Evolutionary conservation across 192 early-diverging fungal species (phyloP), one percentile per base, ranked within the genome.

Genomic region (Backusella parvicylindrica): DNA sequence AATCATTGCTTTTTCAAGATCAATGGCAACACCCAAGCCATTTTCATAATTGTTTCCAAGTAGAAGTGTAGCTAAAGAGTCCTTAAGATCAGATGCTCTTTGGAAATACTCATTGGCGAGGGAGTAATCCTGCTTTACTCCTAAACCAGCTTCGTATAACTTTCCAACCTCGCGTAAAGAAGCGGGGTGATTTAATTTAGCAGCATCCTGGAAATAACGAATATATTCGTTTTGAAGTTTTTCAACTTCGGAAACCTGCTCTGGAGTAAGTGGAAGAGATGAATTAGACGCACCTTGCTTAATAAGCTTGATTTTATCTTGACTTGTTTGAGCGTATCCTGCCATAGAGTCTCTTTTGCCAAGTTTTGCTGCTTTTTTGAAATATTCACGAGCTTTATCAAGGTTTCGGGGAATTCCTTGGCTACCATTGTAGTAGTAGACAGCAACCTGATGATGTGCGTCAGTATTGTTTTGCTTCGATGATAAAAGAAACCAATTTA

Each of bases 41-140:
- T 85, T 72, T 50, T 86, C 72, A 64, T 83, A 84, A 36, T 77
- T 77, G 16, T 50, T 75, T 31, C 77, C 86, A 2, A 87, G 67
- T 6, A 76, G 28, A 41, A 82, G 40, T 2, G 75, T 47, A 2
- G 85, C 78, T 30, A 76, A 65, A 4, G 68, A 16, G 60, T 86
- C 80, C 3, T 76, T 75, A 16, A 72, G 79, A 31, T 77, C 68
- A 28, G 81, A 84, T 12, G 83, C 81, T 71, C 60, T 77, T 50
- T 77, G 47, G 37, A 82, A 83, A 35, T 75, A 86, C 31, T 75
- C 26, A 31, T 71, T 72, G 15, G 86, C 77, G 16, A 71, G 26
- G 18, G 21, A 37, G 33, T 75, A 71, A 70, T 76, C 68, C 43
- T 80, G 75, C 9, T 68, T 43, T 26, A 86, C 75, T 33, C 78